Evolutionary conservation across 2,329 filamentous ascomycete species (phyloP).

Genomic region (Lachnellula cervina): DNA sequence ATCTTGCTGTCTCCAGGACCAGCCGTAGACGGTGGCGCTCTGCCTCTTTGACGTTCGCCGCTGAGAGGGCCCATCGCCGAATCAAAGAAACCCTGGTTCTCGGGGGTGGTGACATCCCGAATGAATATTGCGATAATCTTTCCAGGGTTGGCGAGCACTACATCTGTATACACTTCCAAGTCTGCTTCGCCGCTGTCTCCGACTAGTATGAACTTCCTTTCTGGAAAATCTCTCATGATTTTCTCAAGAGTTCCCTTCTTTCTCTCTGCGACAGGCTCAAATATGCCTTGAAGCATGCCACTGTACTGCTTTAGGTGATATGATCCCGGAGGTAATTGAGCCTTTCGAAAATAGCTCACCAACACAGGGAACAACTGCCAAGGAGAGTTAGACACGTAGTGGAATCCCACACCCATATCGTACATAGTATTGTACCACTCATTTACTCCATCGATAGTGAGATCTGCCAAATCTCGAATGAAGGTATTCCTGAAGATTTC

Average conservation of each 20-base stretch:
- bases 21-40: conserved; percentile 8
- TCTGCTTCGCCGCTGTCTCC: conserved; percentile 97
- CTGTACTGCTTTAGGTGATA: conserved; percentile 95
- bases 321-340: conserved; percentile 78
- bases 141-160: conserved; percentile 78
- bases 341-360: conserved; percentile 75
- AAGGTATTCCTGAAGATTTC: conserved; percentile 98
- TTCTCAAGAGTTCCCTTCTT: conserved; percentile 85
- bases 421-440: conserved; percentile 84
- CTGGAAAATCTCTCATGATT: conserved; percentile 83
- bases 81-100: conserved; percentile 73
- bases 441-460: conserved; percentile 79
- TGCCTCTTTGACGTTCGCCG: conserved; percentile 18
- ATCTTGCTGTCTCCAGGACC: conserved; percentile 19
- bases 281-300: conserved; percentile 96
- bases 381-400: conserved; percentile 98
- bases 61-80: conserved; percentile 29
- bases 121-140: conserved; percentile 85
- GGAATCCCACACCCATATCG: conserved; percentile 77
- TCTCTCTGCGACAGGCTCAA: conserved; percentile 91
- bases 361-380: conserved; percentile 96
- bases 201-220: conserved; percentile 82
- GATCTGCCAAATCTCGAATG: conserved; percentile 73
- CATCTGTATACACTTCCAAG: conserved; percentile 92
- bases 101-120: conserved; percentile 83